phyloP scores from a whole-genome alignment of 108 stramenopile species.

The Stephanodiscus triporus region DNA sequence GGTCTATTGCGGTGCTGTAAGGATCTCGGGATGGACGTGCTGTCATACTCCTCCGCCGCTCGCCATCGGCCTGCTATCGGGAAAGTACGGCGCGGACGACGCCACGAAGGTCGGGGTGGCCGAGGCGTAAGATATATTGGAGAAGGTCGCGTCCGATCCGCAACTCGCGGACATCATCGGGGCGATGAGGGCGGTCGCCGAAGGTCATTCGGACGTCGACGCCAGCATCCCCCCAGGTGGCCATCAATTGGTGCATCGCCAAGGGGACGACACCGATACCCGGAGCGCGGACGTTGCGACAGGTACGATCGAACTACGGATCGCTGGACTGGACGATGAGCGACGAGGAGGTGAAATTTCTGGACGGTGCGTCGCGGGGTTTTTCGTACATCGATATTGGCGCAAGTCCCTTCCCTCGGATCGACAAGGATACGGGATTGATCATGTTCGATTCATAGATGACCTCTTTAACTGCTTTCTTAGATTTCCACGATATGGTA shows the following conservation, averaged over 20 bases:
- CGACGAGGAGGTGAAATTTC: slow-evolving; percentile 47
- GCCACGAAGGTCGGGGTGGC: slow-evolving; percentile 47
- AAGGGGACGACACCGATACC: slow-evolving; percentile 79
- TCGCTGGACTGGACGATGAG: slow-evolving; percentile 60
- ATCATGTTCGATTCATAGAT: slow-evolving; percentile 75
- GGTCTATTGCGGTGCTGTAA: slow-evolving; percentile 66
- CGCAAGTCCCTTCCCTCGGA: slow-evolving; percentile 53
- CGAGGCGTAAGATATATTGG: slow-evolving; percentile 58
- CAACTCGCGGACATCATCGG: slow-evolving; percentile 38
- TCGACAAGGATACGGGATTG: slow-evolving; percentile 62
- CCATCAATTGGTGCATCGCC: slow-evolving; percentile 69
- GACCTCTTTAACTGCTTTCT: no score
- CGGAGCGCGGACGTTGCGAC: slow-evolving; percentile 64
- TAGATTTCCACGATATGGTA: no score
- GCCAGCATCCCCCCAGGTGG: slow-evolving; percentile 58
- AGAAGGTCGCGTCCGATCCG: slow-evolving; percentile 31
- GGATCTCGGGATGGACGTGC: slow-evolving; percentile 66
- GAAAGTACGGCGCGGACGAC: slow-evolving; percentile 67
- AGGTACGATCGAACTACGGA: slow-evolving; percentile 60
- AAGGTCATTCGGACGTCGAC: slow-evolving; percentile 23
- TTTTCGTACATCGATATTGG: slow-evolving; percentile 47
- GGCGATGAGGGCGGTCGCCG: slow-evolving; percentile 52
- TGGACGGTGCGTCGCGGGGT: slow-evolving; percentile 57
- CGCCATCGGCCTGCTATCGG: slow-evolving; percentile 70
- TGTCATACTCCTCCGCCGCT: slow-evolving; percentile 73